Percentiles rank a stretch among this genome's conserved stretches.
Conservation (phyloP, 2,329 filamentous ascomycete genomes). For the Biscogniauxia sp. region DNA sequence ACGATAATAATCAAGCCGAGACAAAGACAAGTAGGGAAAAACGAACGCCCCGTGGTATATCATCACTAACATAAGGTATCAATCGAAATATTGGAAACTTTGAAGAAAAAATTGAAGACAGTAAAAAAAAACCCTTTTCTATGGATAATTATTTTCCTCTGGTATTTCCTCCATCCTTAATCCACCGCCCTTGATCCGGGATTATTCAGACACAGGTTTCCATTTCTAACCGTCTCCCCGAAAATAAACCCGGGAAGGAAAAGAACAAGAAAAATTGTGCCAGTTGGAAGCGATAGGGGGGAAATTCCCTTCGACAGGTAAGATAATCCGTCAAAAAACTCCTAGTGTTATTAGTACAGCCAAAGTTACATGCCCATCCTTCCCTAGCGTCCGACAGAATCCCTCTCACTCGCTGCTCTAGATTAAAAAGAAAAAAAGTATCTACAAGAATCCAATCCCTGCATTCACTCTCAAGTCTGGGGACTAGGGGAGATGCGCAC, state of each 20-base stretch:
- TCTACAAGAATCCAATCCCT: too few relatives aligned
- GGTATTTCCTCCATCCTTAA: too few relatives aligned
- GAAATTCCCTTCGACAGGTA: background rate
- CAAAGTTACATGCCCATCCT: slow-evolving; percentile 1
- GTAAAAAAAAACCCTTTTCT: background rate
- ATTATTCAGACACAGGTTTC: too few relatives aligned
- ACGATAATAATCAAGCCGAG: background rate
- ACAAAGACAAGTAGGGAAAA: background rate
- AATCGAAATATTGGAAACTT: background rate
- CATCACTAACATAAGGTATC: background rate
- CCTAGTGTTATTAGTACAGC: slow-evolving; percentile 2
- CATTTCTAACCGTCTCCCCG: too few relatives aligned
- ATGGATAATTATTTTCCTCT: background rate
- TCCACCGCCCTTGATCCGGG: background rate
- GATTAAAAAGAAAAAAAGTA: slow-evolving; percentile 2
- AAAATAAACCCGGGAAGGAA: too few relatives aligned
- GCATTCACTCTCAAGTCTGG: too few relatives aligned
- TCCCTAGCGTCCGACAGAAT: slow-evolving; percentile 1
- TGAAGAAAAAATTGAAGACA: background rate
- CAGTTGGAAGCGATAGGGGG: background rate
- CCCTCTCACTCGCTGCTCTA: slow-evolving; percentile 5
- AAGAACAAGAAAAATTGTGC: too few relatives aligned
- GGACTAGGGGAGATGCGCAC: too few relatives aligned
- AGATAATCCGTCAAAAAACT: background rate
- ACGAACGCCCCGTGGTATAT: background rate